Evolutionary conservation across 169 alveolate species (phyloP).

Genomic region (Plasmodium yoelii): DNA sequence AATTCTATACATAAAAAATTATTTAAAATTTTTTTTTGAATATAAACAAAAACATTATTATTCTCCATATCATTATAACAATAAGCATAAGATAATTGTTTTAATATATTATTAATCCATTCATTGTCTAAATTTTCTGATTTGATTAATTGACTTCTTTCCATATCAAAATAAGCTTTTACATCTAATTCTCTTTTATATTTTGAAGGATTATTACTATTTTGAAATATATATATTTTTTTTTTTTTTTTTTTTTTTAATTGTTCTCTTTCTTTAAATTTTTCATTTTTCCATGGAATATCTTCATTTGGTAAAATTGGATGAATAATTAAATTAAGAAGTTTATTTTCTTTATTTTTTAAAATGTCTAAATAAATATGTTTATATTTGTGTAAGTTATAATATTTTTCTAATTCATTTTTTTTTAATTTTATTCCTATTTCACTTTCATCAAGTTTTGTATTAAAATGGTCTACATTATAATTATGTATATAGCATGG

Average conservation of each 20-base stretch:
- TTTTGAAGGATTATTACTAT: no score
- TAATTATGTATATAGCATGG: conserved; percentile 67
- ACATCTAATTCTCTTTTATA: conserved; percentile 42
- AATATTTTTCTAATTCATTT: conserved; percentile 39
- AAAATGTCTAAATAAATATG: conserved; percentile 80
- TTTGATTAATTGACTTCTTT: conserved; percentile 70
- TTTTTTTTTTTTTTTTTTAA: conserved; percentile 77
- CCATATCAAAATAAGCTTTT: conserved; percentile 76
- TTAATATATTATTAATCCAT: conserved; percentile 79
- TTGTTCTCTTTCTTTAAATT: conserved; percentile 78
- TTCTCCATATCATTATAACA: conserved; percentile 63
- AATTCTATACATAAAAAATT: conserved; percentile 76
- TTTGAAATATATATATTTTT: conserved; percentile 8
- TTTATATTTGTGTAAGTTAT: conserved; percentile 54
- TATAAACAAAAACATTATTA: conserved; percentile 68
- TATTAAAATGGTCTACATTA: conserved; percentile 34
- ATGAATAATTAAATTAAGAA: conserved; percentile 77
- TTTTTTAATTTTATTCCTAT: conserved; percentile 20
- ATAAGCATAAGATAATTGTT: conserved; percentile 77
- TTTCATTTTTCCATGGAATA: conserved; percentile 80
- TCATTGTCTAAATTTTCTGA: conserved; percentile 78
- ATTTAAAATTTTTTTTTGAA: conserved; percentile 76
- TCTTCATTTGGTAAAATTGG: conserved; percentile 81
- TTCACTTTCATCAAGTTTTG: conserved; percentile 56
- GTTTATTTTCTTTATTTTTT: conserved; percentile 80